Percentiles rank a stretch among this genome's conserved stretches.
Evolutionary conservation across 352 stramenopile species (phyloP).

Genomic region (Phytophthora litchii): DNA sequence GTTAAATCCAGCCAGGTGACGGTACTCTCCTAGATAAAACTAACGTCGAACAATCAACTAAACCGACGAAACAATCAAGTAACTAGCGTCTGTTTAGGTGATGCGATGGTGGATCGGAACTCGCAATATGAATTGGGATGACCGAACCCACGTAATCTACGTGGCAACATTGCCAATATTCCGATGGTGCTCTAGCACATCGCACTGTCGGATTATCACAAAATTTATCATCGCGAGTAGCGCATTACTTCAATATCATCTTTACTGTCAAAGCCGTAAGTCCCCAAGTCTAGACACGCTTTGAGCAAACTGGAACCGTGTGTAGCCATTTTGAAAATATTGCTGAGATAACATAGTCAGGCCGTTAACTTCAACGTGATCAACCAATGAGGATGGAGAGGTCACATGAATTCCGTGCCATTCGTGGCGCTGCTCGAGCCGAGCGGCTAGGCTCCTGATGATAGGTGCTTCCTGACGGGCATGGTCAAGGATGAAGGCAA

Average conservation of each 20-base stretch:
- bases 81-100: constrained; percentile 10
- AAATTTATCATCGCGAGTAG: constrained; percentile 7
- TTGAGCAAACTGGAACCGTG: constrained; percentile 9
- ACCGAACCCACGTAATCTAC: neutral
- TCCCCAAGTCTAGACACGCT: neutral
- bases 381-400: constrained; percentile 1
- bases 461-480: too few species aligned
- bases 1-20: too few species aligned
- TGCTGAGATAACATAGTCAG: neutral
- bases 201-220: neutral
- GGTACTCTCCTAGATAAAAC: too few species aligned
- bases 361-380: constrained; percentile 17
- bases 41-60: constrained; percentile 7
- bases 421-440: too few species aligned
- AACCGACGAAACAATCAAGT: constrained; percentile 23
- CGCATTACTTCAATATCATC: constrained; percentile 12
- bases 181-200: neutral
- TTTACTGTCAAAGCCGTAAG: constrained; percentile 17
- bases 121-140: constrained; percentile 21
- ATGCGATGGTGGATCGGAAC: constrained; percentile 10
- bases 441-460: too few species aligned
- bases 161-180: neutral
- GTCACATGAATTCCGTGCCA: too few species aligned
- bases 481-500: too few species aligned
- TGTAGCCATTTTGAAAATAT: constrained; percentile 14